Evolutionary conservation across 2,329 filamentous ascomycete genomes (phyloP).

Genomic region (Rasamsonia emersonii): DNA sequence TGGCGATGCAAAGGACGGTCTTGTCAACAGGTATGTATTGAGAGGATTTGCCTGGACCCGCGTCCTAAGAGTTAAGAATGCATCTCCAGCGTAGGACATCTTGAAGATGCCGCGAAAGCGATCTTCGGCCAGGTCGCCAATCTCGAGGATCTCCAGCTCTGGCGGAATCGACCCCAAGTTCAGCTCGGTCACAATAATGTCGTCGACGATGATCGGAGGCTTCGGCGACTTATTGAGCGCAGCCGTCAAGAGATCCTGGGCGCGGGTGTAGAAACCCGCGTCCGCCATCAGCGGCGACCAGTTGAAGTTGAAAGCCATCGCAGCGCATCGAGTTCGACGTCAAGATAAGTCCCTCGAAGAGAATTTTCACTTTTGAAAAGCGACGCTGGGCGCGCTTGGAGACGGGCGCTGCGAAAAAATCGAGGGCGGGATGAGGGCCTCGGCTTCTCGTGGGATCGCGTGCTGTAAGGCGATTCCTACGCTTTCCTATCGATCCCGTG

Average conservation of each 20-base stretch:
- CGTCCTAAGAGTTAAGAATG: conserved; percentile 89
- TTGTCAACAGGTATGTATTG: conserved; percentile 88
- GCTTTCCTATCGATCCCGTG: too few relatives aligned
- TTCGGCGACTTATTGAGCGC: conserved; percentile 97
- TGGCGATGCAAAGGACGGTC: conserved; percentile 86
- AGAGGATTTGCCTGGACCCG: conserved; percentile 96
- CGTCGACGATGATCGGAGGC: conserved; percentile 97
- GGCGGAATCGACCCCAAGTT: conserved; percentile 93
- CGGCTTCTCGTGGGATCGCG: too few relatives aligned
- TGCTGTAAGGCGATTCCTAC: too few relatives aligned
- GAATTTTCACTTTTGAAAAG: too few relatives aligned
- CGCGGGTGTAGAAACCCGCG: conserved; percentile 79
- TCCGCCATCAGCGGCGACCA: conserved; percentile 98
- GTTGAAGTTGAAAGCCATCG: conserved; percentile 99
- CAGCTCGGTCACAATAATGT: conserved; percentile 95
- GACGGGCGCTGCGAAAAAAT: too few relatives aligned
- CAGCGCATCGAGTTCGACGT: conserved; percentile 17
- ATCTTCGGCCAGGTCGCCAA: conserved; percentile 94
- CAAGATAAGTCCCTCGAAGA: too few relatives aligned
- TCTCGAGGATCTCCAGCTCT: conserved; percentile 92
- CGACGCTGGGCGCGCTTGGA: too few relatives aligned
- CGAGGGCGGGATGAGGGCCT: too few relatives aligned
- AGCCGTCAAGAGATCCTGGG: conserved; percentile 86
- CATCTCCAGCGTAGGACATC: conserved; percentile 95
- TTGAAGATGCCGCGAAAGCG: conserved; percentile 97